Conservation (phyloP, 2,329 filamentous ascomycete species). For the Bipolaris gigantea region DNA sequence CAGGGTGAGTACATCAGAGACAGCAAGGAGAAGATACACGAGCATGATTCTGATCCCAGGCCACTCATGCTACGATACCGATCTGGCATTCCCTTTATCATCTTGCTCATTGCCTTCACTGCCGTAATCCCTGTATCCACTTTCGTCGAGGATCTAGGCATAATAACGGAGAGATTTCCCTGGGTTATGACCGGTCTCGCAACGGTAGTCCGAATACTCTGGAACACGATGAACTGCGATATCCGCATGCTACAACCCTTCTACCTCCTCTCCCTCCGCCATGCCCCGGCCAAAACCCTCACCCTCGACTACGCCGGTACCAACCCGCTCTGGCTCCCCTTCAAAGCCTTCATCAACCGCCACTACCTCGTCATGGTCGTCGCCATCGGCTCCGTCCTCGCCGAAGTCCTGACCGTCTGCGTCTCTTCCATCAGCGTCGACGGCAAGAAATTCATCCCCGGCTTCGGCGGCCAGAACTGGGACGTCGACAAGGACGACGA, state of each 20-base stretch:
- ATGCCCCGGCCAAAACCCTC: slow-evolving; percentile 66
- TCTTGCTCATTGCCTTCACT: slow-evolving; percentile 59
- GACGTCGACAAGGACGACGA: slow-evolving; percentile 16
- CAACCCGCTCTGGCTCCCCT: slow-evolving; percentile 66
- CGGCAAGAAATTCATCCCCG: slow-evolving; percentile 60
- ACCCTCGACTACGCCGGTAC: slow-evolving; percentile 74
- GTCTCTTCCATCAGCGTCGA: slow-evolving; percentile 68
- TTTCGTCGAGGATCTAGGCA: slow-evolving; percentile 57
- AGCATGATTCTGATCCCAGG: slow-evolving; percentile 56
- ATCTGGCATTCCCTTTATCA: slow-evolving; percentile 64
- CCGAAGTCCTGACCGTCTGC: slow-evolving; percentile 72
- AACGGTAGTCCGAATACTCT: slow-evolving; percentile 67
- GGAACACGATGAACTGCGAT: slow-evolving; percentile 69
- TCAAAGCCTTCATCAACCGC: slow-evolving; percentile 64
- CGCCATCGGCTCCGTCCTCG: slow-evolving; percentile 69
- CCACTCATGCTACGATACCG: slow-evolving; percentile 67
- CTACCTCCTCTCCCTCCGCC: slow-evolving; percentile 67
- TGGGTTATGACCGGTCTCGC: slow-evolving; percentile 68
- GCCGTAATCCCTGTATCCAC: slow-evolving; percentile 63
- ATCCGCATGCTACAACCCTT: slow-evolving; percentile 76
- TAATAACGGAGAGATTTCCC: slow-evolving; percentile 63
- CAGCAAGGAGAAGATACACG: slow-evolving; percentile 55
- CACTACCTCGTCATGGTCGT: slow-evolving; percentile 69
- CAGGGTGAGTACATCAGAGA: slow-evolving; percentile 59
- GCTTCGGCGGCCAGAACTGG: slow-evolving; percentile 22